Base-by-base conservation (phyloP, 2,329 filamentous ascomycete species). In the Trichoderma lentiforme region DNA sequence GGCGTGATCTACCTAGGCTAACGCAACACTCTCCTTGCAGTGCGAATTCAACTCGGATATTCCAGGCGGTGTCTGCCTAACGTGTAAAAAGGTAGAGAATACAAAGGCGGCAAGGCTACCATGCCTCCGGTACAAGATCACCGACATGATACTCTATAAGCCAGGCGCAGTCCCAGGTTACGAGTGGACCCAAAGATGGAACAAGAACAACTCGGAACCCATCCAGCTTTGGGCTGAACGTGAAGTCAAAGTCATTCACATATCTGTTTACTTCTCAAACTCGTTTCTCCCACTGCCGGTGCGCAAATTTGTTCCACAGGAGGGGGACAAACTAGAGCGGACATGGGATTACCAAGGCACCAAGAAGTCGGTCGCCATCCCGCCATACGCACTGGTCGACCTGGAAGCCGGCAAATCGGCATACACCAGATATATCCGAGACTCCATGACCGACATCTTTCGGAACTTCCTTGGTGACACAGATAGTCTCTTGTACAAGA, bases 41-140 rank as follows among this genome's bases (percentile, higher is more conserved):
- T 90, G 88, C 75, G 83, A 87, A 71, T 83, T 82, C 30, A 86
- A 89, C 64, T 80, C 82, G 0, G 79, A 82, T 1, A 81, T 88
- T 71, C 83, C 84, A 24, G 78, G 78, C 9, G 87, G 86, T 0
- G 79, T 82, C 7, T 90, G 88, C 74, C 71, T 86, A 24, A 86
- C 86, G 4, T 90, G 88, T 78, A 83, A 83, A 71, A 89, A 85
- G 72, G 83, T 87, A 6, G 79, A 82, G 18, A 84, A 83, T 72
- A 83, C 81, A n/a, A 87, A 85, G 73, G 81, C 87, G 2, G 86
- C 84, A 74, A 84, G 86, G 6, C 83, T 89, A 56, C 87, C 87
- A 9, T 90, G 88, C 74, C 80, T 89, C 67, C 84, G 88, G n/a
- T 87, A 87, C 78, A 90, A 89, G 76, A 86, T 90, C 73, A 87